Conservation (phyloP, 192 early-diverging fungal species). For the Linnemannia elongata region DNA sequence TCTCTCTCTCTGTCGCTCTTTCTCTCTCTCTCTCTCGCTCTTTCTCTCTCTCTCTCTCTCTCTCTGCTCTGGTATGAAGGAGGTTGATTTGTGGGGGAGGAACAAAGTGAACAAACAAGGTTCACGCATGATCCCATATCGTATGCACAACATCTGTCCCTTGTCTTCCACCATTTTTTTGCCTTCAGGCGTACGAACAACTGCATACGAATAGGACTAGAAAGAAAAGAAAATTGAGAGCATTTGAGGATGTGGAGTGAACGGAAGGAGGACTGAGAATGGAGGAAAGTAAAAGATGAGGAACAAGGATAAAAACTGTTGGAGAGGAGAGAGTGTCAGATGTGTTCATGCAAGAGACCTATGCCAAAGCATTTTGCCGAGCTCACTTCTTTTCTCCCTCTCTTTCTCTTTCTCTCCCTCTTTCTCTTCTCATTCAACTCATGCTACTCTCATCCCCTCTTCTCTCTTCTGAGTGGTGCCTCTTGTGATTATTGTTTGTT, state of each 20-base stretch:
- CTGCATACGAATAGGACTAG: neutral
- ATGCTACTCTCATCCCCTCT: neutral
- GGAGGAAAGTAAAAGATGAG: neutral
- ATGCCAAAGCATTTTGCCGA: slow-evolving; percentile 11
- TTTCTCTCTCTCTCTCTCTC: neutral
- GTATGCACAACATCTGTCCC: neutral
- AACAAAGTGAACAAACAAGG: neutral
- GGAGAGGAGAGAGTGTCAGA: neutral
- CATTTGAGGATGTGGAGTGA: neutral
- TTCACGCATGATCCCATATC: neutral
- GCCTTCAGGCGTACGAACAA: neutral
- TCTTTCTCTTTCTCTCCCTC: neutral
- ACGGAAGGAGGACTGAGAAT: neutral
- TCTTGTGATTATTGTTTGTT: neutral
- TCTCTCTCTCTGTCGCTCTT: too few relatives aligned
- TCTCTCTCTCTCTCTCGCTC: neutral
- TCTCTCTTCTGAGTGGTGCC: neutral
- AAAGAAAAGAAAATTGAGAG: neutral
- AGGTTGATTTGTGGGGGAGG: neutral
- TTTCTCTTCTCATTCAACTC: neutral
- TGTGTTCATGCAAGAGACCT: neutral
- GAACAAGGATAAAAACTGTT: neutral
- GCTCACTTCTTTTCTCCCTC: neutral
- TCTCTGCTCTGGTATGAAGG: neutral
- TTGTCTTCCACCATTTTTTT: neutral